phyloP scores from a whole-genome alignment of 2,329 filamentous ascomycete genomes.

The Nigrograna mackinnonii region DNA sequence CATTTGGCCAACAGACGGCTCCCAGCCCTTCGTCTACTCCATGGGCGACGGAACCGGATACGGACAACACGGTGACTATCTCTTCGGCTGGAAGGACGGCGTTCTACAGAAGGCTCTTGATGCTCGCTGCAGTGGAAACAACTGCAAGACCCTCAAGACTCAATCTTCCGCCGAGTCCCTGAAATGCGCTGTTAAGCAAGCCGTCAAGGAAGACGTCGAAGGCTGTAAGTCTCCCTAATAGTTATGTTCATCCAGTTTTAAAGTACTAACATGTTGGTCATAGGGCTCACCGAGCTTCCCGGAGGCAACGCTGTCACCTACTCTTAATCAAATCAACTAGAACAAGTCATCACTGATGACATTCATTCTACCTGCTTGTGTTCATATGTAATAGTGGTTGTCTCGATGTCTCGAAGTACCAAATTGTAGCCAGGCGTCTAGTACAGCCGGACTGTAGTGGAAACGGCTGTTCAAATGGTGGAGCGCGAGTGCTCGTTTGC shows the following conservation, averaged over 20 bases:
- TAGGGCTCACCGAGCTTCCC: slow-evolving; percentile 21
- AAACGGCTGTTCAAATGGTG: no score
- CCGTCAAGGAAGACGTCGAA: slow-evolving; percentile 22
- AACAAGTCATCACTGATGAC: no score
- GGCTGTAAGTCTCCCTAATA: slow-evolving; percentile 16
- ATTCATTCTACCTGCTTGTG: no score
- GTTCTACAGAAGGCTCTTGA: slow-evolving; percentile 47
- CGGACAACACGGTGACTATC: slow-evolving; percentile 26
- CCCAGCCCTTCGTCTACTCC: slow-evolving; percentile 30
- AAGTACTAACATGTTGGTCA: slow-evolving; percentile 1
- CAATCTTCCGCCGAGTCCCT: slow-evolving; percentile 17
- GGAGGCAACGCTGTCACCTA: slow-evolving; percentile 17
- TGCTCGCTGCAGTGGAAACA: slow-evolving; percentile 38
- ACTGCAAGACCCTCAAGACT: slow-evolving; percentile 36
- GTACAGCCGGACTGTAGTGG: no score
- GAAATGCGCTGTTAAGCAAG: slow-evolving; percentile 18
- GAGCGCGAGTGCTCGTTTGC: no score
- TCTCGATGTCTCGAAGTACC: no score
- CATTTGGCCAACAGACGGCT: slow-evolving; percentile 25
- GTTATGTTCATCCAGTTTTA: background rate
- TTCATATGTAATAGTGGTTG: no score
- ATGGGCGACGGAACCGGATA: slow-evolving; percentile 43
- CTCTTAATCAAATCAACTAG: no score
- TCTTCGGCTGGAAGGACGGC: slow-evolving; percentile 52
- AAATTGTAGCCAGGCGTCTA: no score